Percentiles rank a stretch among this genome's conserved stretches.
Conservation (phyloP, 2,329 filamentous ascomycete genomes). For the Tothia fuscella region DNA sequence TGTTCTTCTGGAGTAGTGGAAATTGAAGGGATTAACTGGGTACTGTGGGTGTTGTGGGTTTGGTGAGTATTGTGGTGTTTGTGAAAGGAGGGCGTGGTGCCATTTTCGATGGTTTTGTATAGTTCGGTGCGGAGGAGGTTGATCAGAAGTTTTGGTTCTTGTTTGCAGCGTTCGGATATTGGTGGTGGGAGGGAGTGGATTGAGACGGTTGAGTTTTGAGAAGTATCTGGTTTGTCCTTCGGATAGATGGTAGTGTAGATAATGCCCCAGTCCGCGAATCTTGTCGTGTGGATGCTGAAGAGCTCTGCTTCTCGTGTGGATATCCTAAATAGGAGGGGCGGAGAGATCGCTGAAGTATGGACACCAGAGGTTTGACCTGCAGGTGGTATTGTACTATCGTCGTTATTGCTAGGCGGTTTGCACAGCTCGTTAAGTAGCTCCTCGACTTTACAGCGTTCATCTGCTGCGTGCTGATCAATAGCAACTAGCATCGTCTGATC, state of each 20-base stretch:
- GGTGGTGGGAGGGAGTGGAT: conserved; percentile 43
- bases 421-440: conserved; percentile 50
- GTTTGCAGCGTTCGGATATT: conserved; percentile 63
- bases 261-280: conserved; percentile 68
- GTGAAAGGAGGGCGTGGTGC: background rate
- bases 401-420: conserved; percentile 14
- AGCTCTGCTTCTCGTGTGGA: conserved; percentile 46
- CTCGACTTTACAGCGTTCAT: conserved; percentile 77
- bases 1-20: conserved; percentile 1
- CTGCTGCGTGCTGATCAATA: conserved; percentile 89
- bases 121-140: conserved; percentile 63
- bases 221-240: background rate
- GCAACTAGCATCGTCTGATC: conserved; percentile 46
- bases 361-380: conserved; percentile 22
- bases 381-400: conserved; percentile 18
- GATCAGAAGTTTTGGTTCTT: conserved; percentile 59
- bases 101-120: conserved; percentile 49
- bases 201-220: conserved; percentile 5
- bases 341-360: conserved; percentile 26
- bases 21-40: background rate
- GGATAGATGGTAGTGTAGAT: conserved; percentile 37
- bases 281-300: conserved; percentile 39
- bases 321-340: conserved; percentile 53
- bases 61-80: too few species aligned
- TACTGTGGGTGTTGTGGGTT: background rate